phyloP scores from a whole-genome alignment of 1,139 yeast species.

The Suhomyces chickasaworum region DNA sequence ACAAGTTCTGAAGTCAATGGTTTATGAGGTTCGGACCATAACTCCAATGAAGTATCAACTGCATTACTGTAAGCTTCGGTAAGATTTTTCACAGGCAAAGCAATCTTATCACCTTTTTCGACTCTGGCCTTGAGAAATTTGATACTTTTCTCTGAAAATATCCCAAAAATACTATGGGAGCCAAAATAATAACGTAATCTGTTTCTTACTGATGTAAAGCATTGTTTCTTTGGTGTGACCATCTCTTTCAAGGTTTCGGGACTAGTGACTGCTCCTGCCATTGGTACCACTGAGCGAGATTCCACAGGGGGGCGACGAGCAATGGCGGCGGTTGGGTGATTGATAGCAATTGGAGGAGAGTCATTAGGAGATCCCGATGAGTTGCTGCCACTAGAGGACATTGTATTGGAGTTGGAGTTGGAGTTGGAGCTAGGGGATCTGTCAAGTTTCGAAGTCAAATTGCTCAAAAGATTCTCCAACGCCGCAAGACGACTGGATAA shows the following conservation, averaged over 20 bases:
- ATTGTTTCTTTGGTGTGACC: constrained; percentile 4
- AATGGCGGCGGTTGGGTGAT: not conserved
- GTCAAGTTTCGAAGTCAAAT: constrained; percentile 12
- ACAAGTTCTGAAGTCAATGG: not conserved
- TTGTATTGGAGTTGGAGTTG: not conserved
- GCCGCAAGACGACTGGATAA: constrained; percentile 17
- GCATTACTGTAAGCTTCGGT: constrained; percentile 12
- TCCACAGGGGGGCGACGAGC: not conserved
- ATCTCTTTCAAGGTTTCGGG: constrained; percentile 5
- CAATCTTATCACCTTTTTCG: constrained; percentile 2
- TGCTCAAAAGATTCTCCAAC: constrained; percentile 16
- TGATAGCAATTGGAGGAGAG: not conserved
- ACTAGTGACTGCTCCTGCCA: constrained; percentile 1
- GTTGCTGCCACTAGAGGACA: not conserved
- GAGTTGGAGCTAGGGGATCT: not conserved
- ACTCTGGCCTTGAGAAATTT: constrained; percentile 11
- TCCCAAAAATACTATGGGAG: constrained; percentile 14
- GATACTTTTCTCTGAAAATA: constrained; percentile 14
- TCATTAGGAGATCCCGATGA: not conserved
- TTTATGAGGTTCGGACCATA: constrained; percentile 9
- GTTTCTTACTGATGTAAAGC: not conserved
- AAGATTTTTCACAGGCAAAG: constrained; percentile 14
- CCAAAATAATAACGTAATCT: constrained; percentile 13
- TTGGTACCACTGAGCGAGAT: not conserved
- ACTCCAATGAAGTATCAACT: constrained; percentile 9